A percentile compares a stretch with the other conserved stretches of the same genome.
Evolutionary conservation across 371 early-diverging fungal species (phyloP).

Genomic region (Zychaea mexicana): DNA sequence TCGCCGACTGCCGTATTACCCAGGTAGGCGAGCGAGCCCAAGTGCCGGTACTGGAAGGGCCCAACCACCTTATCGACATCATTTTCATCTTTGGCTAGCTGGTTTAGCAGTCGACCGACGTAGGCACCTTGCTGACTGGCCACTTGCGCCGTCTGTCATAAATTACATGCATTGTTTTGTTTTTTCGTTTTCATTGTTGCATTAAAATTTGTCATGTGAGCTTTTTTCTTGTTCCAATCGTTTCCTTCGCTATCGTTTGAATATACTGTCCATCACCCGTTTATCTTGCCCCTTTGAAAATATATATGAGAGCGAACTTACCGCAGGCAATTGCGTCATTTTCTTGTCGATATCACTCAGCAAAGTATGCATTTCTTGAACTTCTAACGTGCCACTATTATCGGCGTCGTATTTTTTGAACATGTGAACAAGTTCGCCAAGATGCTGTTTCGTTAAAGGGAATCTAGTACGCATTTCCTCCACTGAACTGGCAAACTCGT

Average conservation of each 20-base stretch:
- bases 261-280: no score
- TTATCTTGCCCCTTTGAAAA: no score
- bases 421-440: slow-evolving; percentile 43
- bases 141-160: slow-evolving; percentile 79
- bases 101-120: slow-evolving; percentile 61
- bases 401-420: slow-evolving; percentile 67
- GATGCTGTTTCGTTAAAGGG: slow-evolving; percentile 59
- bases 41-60: slow-evolving; percentile 73
- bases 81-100: slow-evolving; percentile 16
- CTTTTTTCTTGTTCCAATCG: neutral
- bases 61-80: slow-evolving; percentile 16
- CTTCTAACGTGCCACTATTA: slow-evolving; percentile 57
- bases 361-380: slow-evolving; percentile 61
- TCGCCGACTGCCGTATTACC: slow-evolving; percentile 77
- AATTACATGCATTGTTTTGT: no score
- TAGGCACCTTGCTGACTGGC: slow-evolving; percentile 86
- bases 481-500: slow-evolving; percentile 48
- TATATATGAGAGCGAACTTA: no score
- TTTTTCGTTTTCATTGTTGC: neutral
- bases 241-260: neutral
- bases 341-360: slow-evolving; percentile 64
- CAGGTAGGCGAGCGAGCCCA: slow-evolving; percentile 81
- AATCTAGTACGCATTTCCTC: slow-evolving; percentile 40
- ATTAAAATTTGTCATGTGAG: neutral
- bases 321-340: slow-evolving; percentile 75